Percentiles rank a stretch among this genome's conserved stretches.
These are phyloP conservation scores for Inga oerstediana DNA, from an alignment of 306 rosid species.

Conservation along the genomic window DNA sequence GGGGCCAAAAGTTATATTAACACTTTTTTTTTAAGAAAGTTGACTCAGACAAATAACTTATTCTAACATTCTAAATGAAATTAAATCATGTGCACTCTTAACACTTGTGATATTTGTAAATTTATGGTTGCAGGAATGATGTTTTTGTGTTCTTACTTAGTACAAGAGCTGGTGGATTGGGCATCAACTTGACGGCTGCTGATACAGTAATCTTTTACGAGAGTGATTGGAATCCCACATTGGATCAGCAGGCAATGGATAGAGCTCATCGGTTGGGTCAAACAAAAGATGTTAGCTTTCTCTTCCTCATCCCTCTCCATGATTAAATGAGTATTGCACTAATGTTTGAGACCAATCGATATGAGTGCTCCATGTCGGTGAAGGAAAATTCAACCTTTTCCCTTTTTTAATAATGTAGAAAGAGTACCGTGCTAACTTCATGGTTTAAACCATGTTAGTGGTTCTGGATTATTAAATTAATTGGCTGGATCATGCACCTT, in stretches of 20 bases:
- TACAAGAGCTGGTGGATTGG: slow-evolving; percentile 99
- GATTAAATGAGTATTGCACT: slow-evolving; percentile 21
- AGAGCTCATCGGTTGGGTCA: slow-evolving; percentile 99
- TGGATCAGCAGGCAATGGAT: slow-evolving; percentile 98
- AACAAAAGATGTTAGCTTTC: slow-evolving; percentile 87
- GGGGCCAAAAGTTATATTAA: too few relatives aligned
- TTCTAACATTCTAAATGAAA: not conserved
- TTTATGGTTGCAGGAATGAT: slow-evolving; percentile 69
- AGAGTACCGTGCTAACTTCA: not conserved
- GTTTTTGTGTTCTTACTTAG: slow-evolving; percentile 94
- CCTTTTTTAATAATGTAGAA: not conserved
- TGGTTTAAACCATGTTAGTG: not conserved
- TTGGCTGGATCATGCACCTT: not conserved
- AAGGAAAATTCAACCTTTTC: not conserved
- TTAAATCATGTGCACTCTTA: not conserved
- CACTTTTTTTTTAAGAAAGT: not conserved
- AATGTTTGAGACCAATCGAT: not conserved
- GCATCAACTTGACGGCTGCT: slow-evolving; percentile 99
- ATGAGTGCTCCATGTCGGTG: not conserved
- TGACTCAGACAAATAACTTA: not conserved
- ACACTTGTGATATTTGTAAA: slow-evolving; percentile 17
- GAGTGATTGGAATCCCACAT: slow-evolving; percentile 99
- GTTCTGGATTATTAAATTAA: not conserved
- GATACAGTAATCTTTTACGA: slow-evolving; percentile 98
- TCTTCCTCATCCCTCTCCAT: not conserved